Percentiles rank a stretch among this genome's conserved stretches.
These are phyloP conservation scores for Prunus padus DNA, from an alignment of 306 rosid genomes.

Conservation along the genomic window DNA sequence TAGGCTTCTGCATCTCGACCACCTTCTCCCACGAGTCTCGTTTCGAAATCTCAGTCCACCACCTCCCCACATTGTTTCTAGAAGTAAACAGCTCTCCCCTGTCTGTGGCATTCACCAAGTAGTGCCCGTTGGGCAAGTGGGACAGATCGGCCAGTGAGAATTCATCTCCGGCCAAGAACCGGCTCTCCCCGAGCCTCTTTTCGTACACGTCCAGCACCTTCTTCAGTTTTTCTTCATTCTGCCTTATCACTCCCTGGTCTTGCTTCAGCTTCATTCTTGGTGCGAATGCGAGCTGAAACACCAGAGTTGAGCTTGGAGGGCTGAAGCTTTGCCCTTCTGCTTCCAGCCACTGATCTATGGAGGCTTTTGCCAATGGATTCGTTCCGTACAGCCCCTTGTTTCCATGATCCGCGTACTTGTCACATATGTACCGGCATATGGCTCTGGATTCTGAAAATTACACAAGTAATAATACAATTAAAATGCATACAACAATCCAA, in stretches of 20 bases:
- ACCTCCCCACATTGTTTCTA: conserved; percentile 56
- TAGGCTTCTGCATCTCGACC: conserved; percentile 40
- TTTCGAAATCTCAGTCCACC: conserved; percentile 80
- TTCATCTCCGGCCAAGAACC: conserved; percentile 67
- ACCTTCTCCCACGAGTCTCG: conserved; percentile 72
- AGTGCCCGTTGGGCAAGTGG: conserved; percentile 77
- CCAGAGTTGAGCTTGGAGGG: conserved; percentile 61
- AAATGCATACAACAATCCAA: neutral
- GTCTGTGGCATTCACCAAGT: conserved; percentile 38
- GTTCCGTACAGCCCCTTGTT: conserved; percentile 62
- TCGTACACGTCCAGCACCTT: conserved; percentile 78
- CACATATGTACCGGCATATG: conserved; percentile 81
- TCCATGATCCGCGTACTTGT: conserved; percentile 53
- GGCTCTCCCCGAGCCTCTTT: conserved; percentile 51
- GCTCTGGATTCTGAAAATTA: conserved; percentile 64
- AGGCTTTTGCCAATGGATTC: conserved; percentile 62
- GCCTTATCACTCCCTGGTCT: conserved; percentile 46
- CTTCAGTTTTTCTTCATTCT: conserved; percentile 50
- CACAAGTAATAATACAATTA: neutral
- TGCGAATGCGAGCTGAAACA: conserved; percentile 80
- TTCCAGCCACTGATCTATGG: conserved; percentile 84
- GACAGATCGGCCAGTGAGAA: conserved; percentile 88
- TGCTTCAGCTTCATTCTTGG: conserved; percentile 77
- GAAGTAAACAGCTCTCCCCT: conserved; percentile 47
- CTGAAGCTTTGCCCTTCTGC: conserved; percentile 80